These are phyloP conservation scores for Hanseniaspora osmophila DNA, from an alignment of 805 yeast genomes.

Conservation along the genomic window DNA sequence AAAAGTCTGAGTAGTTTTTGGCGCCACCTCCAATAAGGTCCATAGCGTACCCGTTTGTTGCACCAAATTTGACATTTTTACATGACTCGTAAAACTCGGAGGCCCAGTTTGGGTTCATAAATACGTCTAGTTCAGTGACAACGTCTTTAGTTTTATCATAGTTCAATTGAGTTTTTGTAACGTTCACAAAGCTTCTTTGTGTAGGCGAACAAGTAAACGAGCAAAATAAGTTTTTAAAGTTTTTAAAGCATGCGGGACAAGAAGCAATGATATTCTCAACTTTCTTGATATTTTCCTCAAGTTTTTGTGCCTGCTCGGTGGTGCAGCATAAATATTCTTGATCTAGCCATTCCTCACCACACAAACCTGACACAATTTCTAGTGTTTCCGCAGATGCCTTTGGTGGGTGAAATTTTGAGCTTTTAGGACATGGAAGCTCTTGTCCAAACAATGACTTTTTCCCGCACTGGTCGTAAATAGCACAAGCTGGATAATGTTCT, in stretches of 20 bases:
- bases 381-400: constrained; percentile 25
- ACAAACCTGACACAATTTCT: constrained; percentile 37
- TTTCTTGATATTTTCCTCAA: constrained; percentile 49
- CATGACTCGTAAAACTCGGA: constrained; percentile 64
- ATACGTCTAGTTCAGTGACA: constrained; percentile 59
- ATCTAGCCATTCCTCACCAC: constrained; percentile 57
- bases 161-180: constrained; percentile 31
- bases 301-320: constrained; percentile 38
- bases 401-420: constrained; percentile 27
- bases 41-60: constrained; percentile 94
- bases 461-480: constrained; percentile 47
- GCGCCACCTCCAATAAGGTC: constrained; percentile 98
- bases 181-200: constrained; percentile 61
- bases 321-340: constrained; percentile 55
- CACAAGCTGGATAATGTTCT: constrained; percentile 12
- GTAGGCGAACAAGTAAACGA: constrained; percentile 81
- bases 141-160: constrained; percentile 36
- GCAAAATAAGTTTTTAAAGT: constrained; percentile 74
- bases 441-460: constrained; percentile 66
- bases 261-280: constrained; percentile 74
- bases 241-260: constrained; percentile 85
- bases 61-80: constrained; percentile 77
- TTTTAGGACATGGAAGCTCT: constrained; percentile 64
- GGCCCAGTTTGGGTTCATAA: constrained; percentile 47
- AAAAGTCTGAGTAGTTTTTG: constrained; percentile 48